Conservation (phyloP, 2,329 filamentous ascomycete species). For the Leptodontidium sp. region DNA sequence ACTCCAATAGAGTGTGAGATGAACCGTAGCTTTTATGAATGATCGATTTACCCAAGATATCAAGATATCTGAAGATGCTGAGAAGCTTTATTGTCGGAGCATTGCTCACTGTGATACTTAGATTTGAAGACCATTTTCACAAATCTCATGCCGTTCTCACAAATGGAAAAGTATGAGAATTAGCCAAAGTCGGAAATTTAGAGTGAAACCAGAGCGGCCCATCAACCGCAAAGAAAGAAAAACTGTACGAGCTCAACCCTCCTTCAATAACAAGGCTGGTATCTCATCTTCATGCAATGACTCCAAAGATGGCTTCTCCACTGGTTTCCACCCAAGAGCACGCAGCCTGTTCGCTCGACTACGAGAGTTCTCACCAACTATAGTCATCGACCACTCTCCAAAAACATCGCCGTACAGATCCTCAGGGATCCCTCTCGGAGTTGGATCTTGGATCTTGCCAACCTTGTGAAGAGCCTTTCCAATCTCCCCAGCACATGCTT, state of each 20-base stretch:
- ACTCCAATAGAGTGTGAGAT: too few species aligned
- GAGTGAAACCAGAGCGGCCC: too few species aligned
- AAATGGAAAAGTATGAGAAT: too few species aligned
- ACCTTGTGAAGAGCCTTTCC: slow-evolving; percentile 49
- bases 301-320: slow-evolving; percentile 51
- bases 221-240: too few species aligned
- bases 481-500: slow-evolving; percentile 50
- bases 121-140: too few species aligned
- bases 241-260: not conserved
- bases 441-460: slow-evolving; percentile 50
- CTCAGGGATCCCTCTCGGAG: slow-evolving; percentile 48
- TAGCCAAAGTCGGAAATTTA: too few species aligned
- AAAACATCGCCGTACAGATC: slow-evolving; percentile 53
- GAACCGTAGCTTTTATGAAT: too few species aligned
- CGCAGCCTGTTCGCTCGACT: slow-evolving; percentile 54
- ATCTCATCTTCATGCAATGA: slow-evolving; percentile 19
- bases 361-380: slow-evolving; percentile 54
- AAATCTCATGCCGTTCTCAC: too few species aligned
- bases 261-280: not conserved
- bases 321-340: slow-evolving; percentile 54
- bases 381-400: slow-evolving; percentile 47
- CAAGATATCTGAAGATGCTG: too few species aligned
- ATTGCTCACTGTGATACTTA: too few species aligned
- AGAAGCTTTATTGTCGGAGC: too few species aligned
- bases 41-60: too few species aligned